These are phyloP conservation scores for Triglochin maritima DNA, from an alignment of 106 monocot genomes.

Conservation along the genomic window DNA sequence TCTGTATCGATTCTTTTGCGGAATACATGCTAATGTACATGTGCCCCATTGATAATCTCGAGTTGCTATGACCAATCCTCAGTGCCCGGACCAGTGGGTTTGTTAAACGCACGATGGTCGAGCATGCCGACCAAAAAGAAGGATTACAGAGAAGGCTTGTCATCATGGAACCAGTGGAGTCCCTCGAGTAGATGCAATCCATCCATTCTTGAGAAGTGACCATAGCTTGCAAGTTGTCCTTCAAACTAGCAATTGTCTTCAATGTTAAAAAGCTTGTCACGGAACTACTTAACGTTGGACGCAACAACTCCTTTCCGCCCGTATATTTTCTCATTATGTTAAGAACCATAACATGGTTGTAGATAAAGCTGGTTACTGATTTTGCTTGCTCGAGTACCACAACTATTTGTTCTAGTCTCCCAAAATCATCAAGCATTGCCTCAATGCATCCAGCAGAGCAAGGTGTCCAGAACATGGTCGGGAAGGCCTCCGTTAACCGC, in stretches of 20 bases:
- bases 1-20: conserved; percentile 56
- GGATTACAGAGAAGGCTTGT: conserved; percentile 29
- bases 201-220: conserved; percentile 69
- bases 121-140: conserved; percentile 64
- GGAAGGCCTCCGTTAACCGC: conserved; percentile 52
- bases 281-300: conserved; percentile 23
- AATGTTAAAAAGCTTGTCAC: conserved; percentile 60
- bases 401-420: conserved; percentile 35
- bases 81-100: conserved; percentile 52
- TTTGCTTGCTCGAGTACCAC: conserved; percentile 61
- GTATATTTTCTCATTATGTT: conserved; percentile 64
- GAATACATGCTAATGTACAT: conserved; percentile 47
- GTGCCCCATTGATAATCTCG: conserved; percentile 69
- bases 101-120: conserved; percentile 39
- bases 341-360: conserved; percentile 41
- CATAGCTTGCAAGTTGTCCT: conserved; percentile 58
- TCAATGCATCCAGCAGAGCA: conserved; percentile 74
- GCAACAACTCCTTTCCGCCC: conserved; percentile 66
- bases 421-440: conserved; percentile 66
- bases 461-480: conserved; percentile 81
- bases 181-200: conserved; percentile 44
- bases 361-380: conserved; percentile 59
- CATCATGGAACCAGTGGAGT: conserved; percentile 32
- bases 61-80: conserved; percentile 50
- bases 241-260: conserved; percentile 39